phyloP scores from a whole-genome alignment of 331 rosid genomes.

The Dryas integrifolia region DNA sequence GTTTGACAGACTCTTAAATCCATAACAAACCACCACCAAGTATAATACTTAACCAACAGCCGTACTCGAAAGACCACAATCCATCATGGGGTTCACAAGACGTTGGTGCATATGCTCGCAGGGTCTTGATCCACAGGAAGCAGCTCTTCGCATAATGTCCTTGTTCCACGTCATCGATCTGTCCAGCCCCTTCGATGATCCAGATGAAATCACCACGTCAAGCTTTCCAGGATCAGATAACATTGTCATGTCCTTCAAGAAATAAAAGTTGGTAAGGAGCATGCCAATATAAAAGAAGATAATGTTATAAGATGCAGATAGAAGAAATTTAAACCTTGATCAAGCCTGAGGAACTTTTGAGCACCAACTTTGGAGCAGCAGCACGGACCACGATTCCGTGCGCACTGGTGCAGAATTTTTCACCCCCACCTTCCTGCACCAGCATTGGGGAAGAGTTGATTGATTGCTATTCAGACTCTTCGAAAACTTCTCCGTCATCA shows the following conservation, averaged over 20 bases:
- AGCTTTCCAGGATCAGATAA: constrained; percentile 4
- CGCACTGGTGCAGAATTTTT: constrained; percentile 31
- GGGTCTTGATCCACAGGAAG: constrained; percentile 11
- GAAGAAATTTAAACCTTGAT: neutral
- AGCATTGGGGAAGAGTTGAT: constrained; percentile 31
- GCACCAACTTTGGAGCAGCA: constrained; percentile 3
- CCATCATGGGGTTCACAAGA: constrained; percentile 1
- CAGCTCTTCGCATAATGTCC: neutral
- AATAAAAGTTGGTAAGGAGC: neutral
- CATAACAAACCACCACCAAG: neutral
- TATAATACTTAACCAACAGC: neutral
- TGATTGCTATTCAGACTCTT: constrained; percentile 43
- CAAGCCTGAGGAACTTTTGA: constrained; percentile 17
- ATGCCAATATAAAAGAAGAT: neutral
- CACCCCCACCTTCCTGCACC: constrained; percentile 36
- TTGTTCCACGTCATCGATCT: neutral
- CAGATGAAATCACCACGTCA: constrained; percentile 15
- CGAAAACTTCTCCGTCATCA: constrained; percentile 54
- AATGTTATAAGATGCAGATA: neutral
- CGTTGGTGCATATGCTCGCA: neutral
- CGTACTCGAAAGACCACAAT: neutral
- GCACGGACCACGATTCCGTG: constrained; percentile 13
- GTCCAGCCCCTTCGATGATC: constrained; percentile 9
- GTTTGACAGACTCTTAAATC: neutral
- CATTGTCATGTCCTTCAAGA: constrained; percentile 9